phyloP scores from a whole-genome alignment of 345 rosid species.

The Leavenworthia alabamica region DNA sequence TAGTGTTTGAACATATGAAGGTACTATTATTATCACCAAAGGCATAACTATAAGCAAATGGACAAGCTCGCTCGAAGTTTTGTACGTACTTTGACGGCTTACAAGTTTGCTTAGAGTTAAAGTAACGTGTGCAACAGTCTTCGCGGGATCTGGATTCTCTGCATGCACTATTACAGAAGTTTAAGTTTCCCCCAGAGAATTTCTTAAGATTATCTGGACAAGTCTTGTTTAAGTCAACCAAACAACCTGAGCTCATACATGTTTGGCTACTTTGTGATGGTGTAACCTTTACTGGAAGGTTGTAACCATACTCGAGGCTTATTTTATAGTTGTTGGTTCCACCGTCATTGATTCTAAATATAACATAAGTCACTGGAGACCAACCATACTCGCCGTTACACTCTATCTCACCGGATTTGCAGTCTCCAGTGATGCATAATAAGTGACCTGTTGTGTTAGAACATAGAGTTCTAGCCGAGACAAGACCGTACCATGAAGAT shows the following conservation, averaged over 20 bases:
- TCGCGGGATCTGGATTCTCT: not conserved
- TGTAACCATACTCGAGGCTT: slow-evolving; percentile 11
- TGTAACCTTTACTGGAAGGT: slow-evolving; percentile 9
- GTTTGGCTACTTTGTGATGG: not conserved
- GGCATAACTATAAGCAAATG: slow-evolving; percentile 2
- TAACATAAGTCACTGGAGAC: not conserved
- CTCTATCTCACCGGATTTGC: not conserved
- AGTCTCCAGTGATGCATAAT: slow-evolving; percentile 12
- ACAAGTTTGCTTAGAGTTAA: slow-evolving; percentile 16
- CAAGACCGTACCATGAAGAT: slow-evolving; percentile 17
- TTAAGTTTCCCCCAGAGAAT: not conserved
- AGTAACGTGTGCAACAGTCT: not conserved
- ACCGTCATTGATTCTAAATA: not conserved
- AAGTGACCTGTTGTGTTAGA: slow-evolving; percentile 2
- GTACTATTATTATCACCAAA: slow-evolving; percentile 7
- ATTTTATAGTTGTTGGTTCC: not conserved
- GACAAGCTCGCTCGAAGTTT: slow-evolving; percentile 13
- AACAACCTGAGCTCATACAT: slow-evolving; percentile 12
- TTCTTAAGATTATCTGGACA: slow-evolving; percentile 14
- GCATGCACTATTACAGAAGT: not conserved
- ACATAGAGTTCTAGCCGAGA: slow-evolving; percentile 11
- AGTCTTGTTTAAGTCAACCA: slow-evolving; percentile 5
- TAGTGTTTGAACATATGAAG: slow-evolving; percentile 2
- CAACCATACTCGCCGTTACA: not conserved
- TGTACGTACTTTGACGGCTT: slow-evolving; percentile 3